Base-by-base conservation (phyloP, 805 yeast species). In the Myxozyma sirexii region DNA sequence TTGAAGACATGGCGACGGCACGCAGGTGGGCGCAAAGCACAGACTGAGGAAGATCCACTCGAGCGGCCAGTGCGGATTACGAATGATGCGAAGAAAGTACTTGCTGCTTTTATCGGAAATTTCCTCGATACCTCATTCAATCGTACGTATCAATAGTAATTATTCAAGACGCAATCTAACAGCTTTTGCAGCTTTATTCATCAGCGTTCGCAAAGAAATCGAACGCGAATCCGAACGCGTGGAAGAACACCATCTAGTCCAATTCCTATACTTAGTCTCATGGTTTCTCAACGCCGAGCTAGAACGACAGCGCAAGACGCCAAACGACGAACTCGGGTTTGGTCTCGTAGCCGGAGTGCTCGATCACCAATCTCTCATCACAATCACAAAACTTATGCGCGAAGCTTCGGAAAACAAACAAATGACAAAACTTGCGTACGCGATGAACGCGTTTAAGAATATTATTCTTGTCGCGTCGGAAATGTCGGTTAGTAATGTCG, bases 211-310 rank as follows among this genome's bases (percentile, higher is more conserved):
- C 8, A 76, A 74, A 68, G 73, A 76, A 60, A 71, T 80, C 47
- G 76, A 82, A 19, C 72, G 78, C 8, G 80, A 78, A 39, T 70
- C 71, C 26, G 75, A 72, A 19, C 72, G 72, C 3, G 52, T 75
- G 10, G 59, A 66, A 27, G 70, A 56, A 19, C 60, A 23, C 17
- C 70, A 70, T 52, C 52, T 60, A 27, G 72, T 72, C 51, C 83
- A 83, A 46, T 91, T 80, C 69, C 80, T 88, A 43, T 77, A 82
- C 59, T 75, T 88, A 4, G 74, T 81, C 4, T 78, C 89, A 0
- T 93, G 97, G 97, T 86, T 90, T 66, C 75, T 90, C 49, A 80
- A 80, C 35, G 90, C 83, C 60, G 90, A 87, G 66, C 75, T 87
- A 21, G 60, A 64, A 10, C 65, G 76, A 17, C 62, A 55, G n/a